Evolutionary conservation across 108 stramenopile genomes (phyloP), one percentile per base, ranked within the genome.

Genomic region (Nitzschia sp.): DNA sequence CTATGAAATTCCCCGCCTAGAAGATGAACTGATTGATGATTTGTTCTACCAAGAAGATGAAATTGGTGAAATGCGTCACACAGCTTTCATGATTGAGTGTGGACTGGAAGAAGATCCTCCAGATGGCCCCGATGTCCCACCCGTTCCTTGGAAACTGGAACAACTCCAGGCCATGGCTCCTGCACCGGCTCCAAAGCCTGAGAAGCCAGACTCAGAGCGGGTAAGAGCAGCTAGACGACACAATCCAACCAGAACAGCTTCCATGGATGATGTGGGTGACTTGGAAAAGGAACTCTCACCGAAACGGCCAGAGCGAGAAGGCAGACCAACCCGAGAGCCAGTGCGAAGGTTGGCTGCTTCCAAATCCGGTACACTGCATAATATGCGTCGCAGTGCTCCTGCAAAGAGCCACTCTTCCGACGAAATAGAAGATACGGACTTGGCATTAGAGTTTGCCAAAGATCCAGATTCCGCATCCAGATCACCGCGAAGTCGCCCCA

Each of bases 21-120:
- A 76, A n/a, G 75, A 76, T 57, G 48, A 76, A n/a, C 38, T 41
- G 39, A 76, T 76, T 46, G 75, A 76, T 56, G 69, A 70, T 7
- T 42, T 70, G 15, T 76, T 76, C 42, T 76, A 76, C 41, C 75
- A 76, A 51, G 75, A 76, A 65, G 75, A 76, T 69, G 75, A 76
- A 48, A 76, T 76, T 57, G 75, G 75, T 29, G 75, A 76, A 44
- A 70, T 76, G 68, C 62, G 75, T 20, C 75, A 76, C 40, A 70
- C 75, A 39, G 75, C 75, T 2, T 76, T 76, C 41, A 76, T 76
- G 75, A 63, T 76, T 41, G 75, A 76, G 29, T 76, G 75, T 51
- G 75, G 75, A 6, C 42, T 76, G 50, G 75, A 76, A 60, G 69
- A 70, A 41, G 75, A 76, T 53, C 75, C 75, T 9, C 75, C 75